Base-by-base conservation (phyloP, 768 basidiomycete genomes). In the Hirschioporus abietinus region DNA sequence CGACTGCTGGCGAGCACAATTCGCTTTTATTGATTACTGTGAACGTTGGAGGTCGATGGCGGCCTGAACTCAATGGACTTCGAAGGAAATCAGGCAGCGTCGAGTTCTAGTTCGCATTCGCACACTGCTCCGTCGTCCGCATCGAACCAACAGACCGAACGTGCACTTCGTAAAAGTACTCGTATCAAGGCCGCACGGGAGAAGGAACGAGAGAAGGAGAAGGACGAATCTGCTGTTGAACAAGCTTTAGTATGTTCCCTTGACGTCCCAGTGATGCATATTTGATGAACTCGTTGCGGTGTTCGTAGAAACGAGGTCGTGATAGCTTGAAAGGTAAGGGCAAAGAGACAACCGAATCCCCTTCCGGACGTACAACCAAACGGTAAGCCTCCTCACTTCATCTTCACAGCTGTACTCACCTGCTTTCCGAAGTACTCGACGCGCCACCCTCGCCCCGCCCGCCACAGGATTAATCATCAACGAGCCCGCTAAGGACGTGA, bases 1-100 rank as follows among this genome's bases (percentile, higher is more conserved):
- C 63, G 63, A 64, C 63, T 5, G 35, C 63, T 52, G 63, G 35
- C 63, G 63, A 64, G 26, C 24, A 36, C 35, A 64, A 64, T 4
- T 26, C 8, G 15, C 23, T 35, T 34, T 64, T 12, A 15, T 34
- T 5, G 25, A 2, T 34, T 25, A 61, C 9, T 34, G 30, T 34
- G 25, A 61, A 61, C 30, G 30, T 34, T 61, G 60, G 60, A 61
- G 60, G 60, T 61, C 60, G 25, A 91, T 88, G 88, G 86, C 86
- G 78, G 88, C 84, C 87, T 85, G 82, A 82, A 86, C 89, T 92
- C 92, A 92, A 93, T 93, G 91, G 91, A 93, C 89, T 86, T 89
- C 86, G 85, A 85, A 90, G 85, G 83, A 81, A 79, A 78, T 74
- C 79, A 90, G 82, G 80, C 71, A 80, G 78, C 85, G 60, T 61